Percentiles rank a stretch among this genome's conserved stretches.
These are phyloP conservation scores for Magnaporthiopsis rhizophila DNA, from an alignment of 2,329 filamentous ascomycete species.

Conservation along the genomic window DNA sequence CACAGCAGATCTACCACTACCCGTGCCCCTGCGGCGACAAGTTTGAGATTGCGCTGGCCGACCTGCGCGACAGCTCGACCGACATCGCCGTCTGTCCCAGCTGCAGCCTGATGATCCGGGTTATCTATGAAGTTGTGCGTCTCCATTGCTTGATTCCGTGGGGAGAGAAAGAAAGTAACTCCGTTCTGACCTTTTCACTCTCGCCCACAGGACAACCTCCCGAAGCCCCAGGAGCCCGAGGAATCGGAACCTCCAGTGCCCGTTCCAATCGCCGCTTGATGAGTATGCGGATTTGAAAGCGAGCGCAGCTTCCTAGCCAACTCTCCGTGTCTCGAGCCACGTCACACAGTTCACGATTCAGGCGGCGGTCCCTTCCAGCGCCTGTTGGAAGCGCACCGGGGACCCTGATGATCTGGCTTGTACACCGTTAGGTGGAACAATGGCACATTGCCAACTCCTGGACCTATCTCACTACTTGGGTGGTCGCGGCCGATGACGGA, in stretches of 20 bases:
- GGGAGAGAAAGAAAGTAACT: accelerated
- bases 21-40: slow-evolving; percentile 95
- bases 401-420: not conserved
- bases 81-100: slow-evolving; percentile 97
- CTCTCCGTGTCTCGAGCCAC: not conserved
- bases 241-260: slow-evolving; percentile 23
- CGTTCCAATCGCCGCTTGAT: slow-evolving; percentile 33
- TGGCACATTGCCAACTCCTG: not conserved
- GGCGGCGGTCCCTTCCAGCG: too few species aligned
- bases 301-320: not conserved
- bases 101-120: slow-evolving; percentile 91
- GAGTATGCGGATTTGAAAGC: not conserved
- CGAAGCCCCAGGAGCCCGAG: slow-evolving; percentile 21
- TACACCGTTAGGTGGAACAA: not conserved
- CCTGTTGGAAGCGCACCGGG: not conserved
- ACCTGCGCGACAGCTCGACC: slow-evolving; percentile 72
- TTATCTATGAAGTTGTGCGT: slow-evolving; percentile 81
- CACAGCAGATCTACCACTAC: slow-evolving; percentile 84
- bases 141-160: not conserved
- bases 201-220: not conserved
- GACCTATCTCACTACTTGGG: not conserved
- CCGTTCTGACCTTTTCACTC: not conserved
- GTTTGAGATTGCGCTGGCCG: slow-evolving; percentile 81
- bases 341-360: not conserved
- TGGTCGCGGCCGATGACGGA: not conserved